Percentiles rank a stretch among this genome's conserved stretches.
These are phyloP conservation scores for Metschnikowia picachoensis DNA, from an alignment of 805 yeast species.

Conservation along the genomic window DNA sequence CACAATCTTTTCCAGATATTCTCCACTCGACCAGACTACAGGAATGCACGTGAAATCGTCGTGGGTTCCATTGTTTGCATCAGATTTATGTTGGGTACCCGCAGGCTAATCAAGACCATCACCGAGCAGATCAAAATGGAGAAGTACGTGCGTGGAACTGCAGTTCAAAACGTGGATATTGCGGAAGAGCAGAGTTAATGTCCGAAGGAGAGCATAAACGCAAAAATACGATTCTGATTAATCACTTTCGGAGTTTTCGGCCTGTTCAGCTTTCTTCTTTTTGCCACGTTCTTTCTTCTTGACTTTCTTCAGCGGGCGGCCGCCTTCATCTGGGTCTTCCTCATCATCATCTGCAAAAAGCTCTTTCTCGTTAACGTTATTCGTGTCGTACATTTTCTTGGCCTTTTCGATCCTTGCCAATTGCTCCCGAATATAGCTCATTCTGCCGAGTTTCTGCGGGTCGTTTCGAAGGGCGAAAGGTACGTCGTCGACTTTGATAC, in stretches of 20 bases:
- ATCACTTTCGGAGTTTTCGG: slow-evolving; percentile 17
- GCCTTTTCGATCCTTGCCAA: slow-evolving; percentile 36
- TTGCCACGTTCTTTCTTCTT: slow-evolving; percentile 9
- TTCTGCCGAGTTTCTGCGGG: slow-evolving; percentile 39
- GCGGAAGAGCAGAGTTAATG: slow-evolving; percentile 9
- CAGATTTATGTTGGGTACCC: neutral
- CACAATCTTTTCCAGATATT: neutral
- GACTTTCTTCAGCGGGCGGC: slow-evolving; percentile 11
- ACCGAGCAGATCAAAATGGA: slow-evolving; percentile 53
- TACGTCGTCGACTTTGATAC: slow-evolving; percentile 41
- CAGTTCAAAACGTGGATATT: slow-evolving; percentile 40
- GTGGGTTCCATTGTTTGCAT: slow-evolving; percentile 1
- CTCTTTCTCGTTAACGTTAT: slow-evolving; percentile 18
- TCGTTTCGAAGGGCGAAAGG: slow-evolving; percentile 40
- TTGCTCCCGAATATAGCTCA: slow-evolving; percentile 38
- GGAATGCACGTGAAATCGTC: neutral
- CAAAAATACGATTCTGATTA: neutral
- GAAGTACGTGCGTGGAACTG: slow-evolving; percentile 53
- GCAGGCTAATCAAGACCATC: slow-evolving; percentile 15
- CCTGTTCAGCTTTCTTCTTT: slow-evolving; percentile 8
- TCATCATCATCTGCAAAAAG: slow-evolving; percentile 17
- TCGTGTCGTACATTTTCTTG: slow-evolving; percentile 39
- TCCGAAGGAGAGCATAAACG: neutral
- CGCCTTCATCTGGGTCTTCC: slow-evolving; percentile 17
- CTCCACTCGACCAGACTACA: neutral